These are phyloP conservation scores for Chernovozyma aurita DNA, from an alignment of 1,139 yeast genomes.

Conservation along the genomic window DNA sequence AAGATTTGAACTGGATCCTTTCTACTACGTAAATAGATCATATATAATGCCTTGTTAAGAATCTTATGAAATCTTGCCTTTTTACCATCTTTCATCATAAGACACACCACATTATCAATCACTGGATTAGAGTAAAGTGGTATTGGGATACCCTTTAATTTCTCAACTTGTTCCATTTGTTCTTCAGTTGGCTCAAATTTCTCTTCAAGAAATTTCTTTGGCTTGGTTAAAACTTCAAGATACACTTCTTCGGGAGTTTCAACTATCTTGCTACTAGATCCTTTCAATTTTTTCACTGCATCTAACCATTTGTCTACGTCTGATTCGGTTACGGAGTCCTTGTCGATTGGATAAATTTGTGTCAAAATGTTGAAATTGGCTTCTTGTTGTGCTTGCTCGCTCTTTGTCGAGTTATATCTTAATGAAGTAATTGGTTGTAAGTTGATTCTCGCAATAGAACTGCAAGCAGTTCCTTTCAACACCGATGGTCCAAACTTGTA, in stretches of 20 bases:
- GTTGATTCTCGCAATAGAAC: not conserved
- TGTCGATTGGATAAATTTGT: constrained; percentile 37
- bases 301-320: constrained; percentile 66
- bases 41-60: constrained; percentile 73
- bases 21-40: constrained; percentile 69
- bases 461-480: not conserved
- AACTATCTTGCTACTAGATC: constrained; percentile 23
- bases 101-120: constrained; percentile 72
- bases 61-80: constrained; percentile 76
- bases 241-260: constrained; percentile 44
- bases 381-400: not conserved
- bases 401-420: not conserved
- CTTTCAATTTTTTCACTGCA: constrained; percentile 54
- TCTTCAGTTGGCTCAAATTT: constrained; percentile 53
- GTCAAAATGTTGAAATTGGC: constrained; percentile 18
- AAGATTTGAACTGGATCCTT: constrained; percentile 73
- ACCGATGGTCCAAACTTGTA: not conserved
- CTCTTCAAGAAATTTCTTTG: constrained; percentile 30
- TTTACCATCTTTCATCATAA: constrained; percentile 91
- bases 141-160: constrained; percentile 46
- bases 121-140: constrained; percentile 68
- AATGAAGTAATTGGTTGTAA: not conserved
- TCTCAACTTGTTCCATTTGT: constrained; percentile 54
- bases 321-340: constrained; percentile 40
- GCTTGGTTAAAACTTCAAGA: constrained; percentile 29